These are phyloP conservation scores for Nigrospora sphaerica DNA, from an alignment of 2,329 filamentous ascomycete species.

Conservation along the genomic window DNA sequence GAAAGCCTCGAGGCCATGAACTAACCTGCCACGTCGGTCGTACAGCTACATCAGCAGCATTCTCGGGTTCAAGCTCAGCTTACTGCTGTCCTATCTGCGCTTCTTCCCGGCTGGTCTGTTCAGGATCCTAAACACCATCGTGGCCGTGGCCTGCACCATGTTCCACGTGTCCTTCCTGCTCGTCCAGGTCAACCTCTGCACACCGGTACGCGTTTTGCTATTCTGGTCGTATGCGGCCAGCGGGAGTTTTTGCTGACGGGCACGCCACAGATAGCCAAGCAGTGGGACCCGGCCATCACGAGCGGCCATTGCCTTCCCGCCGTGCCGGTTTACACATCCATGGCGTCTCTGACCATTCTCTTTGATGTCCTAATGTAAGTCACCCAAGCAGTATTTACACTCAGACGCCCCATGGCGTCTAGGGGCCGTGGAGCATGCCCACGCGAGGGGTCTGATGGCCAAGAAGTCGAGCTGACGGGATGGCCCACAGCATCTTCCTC, in stretches of 20 bases:
- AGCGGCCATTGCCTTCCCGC: slow-evolving; percentile 28
- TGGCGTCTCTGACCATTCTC: slow-evolving; percentile 31
- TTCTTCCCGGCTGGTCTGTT: slow-evolving; percentile 32
- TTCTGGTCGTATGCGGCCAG: neutral
- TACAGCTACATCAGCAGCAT: slow-evolving; percentile 32
- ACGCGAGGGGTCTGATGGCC: neutral
- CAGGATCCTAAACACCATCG: slow-evolving; percentile 21
- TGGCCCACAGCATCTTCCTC: slow-evolving; percentile 25
- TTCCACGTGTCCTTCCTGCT: slow-evolving; percentile 32
- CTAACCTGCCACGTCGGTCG: neutral
- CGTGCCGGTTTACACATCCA: slow-evolving; percentile 34
- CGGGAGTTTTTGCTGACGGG: neutral
- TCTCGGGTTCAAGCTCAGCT: slow-evolving; percentile 37
- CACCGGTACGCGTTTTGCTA: slow-evolving; percentile 16
- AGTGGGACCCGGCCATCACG: slow-evolving; percentile 32
- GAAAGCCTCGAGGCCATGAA: neutral
- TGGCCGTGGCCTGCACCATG: slow-evolving; percentile 25
- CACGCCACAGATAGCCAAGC: slow-evolving; percentile 22
- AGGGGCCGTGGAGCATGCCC: no score
- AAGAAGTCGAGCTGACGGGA: neutral
- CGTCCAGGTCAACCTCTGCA: slow-evolving; percentile 27
- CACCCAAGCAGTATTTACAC: no score
- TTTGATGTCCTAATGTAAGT: slow-evolving; percentile 33
- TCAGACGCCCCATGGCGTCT: neutral
- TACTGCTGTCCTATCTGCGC: slow-evolving; percentile 36